Evolutionary conservation across 495 filamentous ascomycete species (phyloP), one percentile per base, ranked within the genome.

Genomic region (Penicillium angulare): DNA sequence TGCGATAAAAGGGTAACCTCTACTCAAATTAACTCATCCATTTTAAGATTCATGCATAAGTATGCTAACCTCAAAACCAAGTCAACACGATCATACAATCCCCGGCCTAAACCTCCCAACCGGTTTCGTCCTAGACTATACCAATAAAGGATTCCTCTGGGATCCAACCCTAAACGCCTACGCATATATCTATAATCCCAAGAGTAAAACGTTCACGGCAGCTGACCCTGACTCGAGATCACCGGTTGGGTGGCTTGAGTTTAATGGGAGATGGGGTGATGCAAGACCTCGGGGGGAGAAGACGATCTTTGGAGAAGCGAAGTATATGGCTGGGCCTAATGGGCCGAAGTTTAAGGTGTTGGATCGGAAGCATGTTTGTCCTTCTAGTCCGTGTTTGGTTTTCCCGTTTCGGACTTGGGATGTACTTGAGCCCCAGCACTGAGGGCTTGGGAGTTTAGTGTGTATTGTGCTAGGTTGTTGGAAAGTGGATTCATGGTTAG

Each of bases 41-140:
- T 20, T 13, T 23, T 26, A 23, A 6, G n/a, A 9, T 13, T 5
- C 20, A 26, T n/a, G n/a, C n/a, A n/a, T n/a, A n/a, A n/a, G 15
- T 5, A 7, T 22, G n/a, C 47, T 49, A 22, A 49, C 7, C 13
- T 21, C 15, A 13, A 31, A 3, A 1, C 10, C 10, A 40, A 76
- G 74, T 15, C 63, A 62, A 43, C 80, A 84, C 48, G 80, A 82
- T 57, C 79, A 84, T 52, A 74, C 75, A 0, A 81, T 92, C 74
- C 71, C 90, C 65, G 64, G 85, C 71, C 12, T 92, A 70, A 73
- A 84, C 70, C 56, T 82, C 67, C 64, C 82, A 65, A 50, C 79
- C 69, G 66, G 87, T 58, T 60, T 75, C 72, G 55, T 84, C 63
- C 63, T 88, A 73, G 82, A 88, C 71, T 55, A 83, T 63, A 69